A percentile compares a stretch with the other conserved stretches of the same genome.
Evolutionary conservation across 352 stramenopile species (phyloP).

Genomic region (Globisporangium cederbergense): DNA sequence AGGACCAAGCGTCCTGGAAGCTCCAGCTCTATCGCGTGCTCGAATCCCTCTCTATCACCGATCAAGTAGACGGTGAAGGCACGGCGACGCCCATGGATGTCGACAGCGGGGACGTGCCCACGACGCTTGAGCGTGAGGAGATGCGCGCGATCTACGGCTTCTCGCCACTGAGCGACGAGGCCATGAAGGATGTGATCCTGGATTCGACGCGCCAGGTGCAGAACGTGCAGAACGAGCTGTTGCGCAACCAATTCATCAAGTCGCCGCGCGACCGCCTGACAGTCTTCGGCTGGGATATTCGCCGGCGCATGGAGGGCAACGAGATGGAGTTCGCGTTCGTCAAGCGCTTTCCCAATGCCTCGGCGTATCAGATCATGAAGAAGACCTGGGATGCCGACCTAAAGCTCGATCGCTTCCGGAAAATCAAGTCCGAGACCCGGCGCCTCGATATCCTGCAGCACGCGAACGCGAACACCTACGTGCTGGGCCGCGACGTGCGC

Average conservation of each 20-base stretch:
- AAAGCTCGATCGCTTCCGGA: constrained; percentile 29
- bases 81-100: constrained; percentile 3
- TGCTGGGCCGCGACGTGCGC: constrained; percentile 42
- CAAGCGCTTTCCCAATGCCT: constrained; percentile 37
- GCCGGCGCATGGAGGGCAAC: constrained; percentile 25
- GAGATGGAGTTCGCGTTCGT: constrained; percentile 41
- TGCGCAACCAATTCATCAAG: constrained; percentile 21
- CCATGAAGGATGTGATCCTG: constrained; percentile 34
- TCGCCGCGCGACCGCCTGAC: constrained; percentile 22
- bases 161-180: constrained; percentile 25
- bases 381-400: constrained; percentile 43
- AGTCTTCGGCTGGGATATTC: constrained; percentile 42
- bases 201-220: constrained; percentile 33
- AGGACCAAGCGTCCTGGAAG: constrained; percentile 45
- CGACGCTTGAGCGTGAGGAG: constrained; percentile 25
- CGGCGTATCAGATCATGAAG: constrained; percentile 27
- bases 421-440: constrained; percentile 47
- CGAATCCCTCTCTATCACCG: constrained; percentile 34
- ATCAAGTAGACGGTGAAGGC: constrained; percentile 16
- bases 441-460: constrained; percentile 48
- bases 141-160: constrained; percentile 39
- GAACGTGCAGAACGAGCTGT: constrained; percentile 28
- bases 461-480: constrained; percentile 32
- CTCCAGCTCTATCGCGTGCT: constrained; percentile 44
- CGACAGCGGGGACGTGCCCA: constrained; percentile 1